These are phyloP conservation scores for Colletotrichum simmondsii DNA, from an alignment of 2,329 filamentous ascomycete species.

Conservation along the genomic window DNA sequence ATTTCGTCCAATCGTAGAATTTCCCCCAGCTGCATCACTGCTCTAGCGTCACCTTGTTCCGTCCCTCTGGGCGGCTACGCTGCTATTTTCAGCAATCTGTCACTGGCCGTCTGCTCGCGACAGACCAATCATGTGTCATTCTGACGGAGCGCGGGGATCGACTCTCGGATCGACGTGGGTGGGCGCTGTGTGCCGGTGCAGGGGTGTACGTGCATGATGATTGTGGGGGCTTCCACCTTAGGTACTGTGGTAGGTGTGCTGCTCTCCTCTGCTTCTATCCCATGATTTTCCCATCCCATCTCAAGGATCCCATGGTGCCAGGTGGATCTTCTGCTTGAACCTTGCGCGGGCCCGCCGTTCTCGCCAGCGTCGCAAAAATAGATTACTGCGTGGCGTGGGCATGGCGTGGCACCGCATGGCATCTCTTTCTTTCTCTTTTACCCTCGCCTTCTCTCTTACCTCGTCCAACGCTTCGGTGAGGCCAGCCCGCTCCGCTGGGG, in stretches of 20 bases:
- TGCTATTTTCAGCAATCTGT: conserved; percentile 29
- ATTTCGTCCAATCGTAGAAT: conserved; percentile 28
- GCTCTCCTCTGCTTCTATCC: not conserved
- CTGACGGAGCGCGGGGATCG: not conserved
- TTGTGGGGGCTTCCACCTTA: not conserved
- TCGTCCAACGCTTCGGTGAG: too few relatives aligned
- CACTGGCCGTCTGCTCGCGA: not conserved
- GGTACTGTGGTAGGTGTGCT: not conserved
- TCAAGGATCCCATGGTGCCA: too few relatives aligned
- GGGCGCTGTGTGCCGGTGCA: conserved; percentile 17
- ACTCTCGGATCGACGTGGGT: conserved; percentile 17
- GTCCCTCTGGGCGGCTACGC: conserved; percentile 23
- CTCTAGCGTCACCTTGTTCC: conserved; percentile 10
- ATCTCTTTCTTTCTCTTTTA: not conserved
- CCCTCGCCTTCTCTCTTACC: not conserved
- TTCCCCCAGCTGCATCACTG: not conserved
- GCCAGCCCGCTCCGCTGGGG: not conserved
- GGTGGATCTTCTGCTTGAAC: not conserved
- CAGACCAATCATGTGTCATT: not conserved
- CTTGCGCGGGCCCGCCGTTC: not conserved
- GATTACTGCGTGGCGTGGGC: conserved; percentile 10
- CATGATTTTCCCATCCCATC: too few relatives aligned
- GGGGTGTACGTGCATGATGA: conserved; percentile 15
- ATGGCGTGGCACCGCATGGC: not conserved
- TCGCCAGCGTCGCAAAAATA: conserved; percentile 33